Conservation (phyloP, 208 protist genomes). For the Herpetomonas samuelpessoai region DNA sequence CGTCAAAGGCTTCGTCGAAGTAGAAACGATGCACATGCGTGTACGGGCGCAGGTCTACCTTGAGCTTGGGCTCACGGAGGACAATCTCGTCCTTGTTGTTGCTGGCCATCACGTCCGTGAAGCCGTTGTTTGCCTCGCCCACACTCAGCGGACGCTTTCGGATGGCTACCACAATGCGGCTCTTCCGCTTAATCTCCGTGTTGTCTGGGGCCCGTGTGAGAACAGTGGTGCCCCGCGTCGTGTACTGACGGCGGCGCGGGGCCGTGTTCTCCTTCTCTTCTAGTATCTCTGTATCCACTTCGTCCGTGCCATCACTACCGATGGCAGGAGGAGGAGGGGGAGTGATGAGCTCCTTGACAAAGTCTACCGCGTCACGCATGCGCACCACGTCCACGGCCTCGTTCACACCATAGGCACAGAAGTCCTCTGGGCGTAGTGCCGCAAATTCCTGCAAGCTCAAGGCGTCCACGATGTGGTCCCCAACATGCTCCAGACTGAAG, state of each 20-base stretch:
- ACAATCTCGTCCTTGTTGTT: slow-evolving; percentile 68
- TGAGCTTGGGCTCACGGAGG: slow-evolving; percentile 86
- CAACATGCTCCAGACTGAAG: slow-evolving; percentile 7
- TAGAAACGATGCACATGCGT: slow-evolving; percentile 95
- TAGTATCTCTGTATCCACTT: slow-evolving; percentile 2
- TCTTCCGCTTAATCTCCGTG: slow-evolving; percentile 45
- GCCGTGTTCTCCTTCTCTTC: slow-evolving; percentile 16
- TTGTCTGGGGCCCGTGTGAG: slow-evolving; percentile 31
- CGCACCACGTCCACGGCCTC: slow-evolving; percentile 31
- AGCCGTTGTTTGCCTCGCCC: slow-evolving; percentile 48
- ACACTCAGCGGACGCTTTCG: slow-evolving; percentile 89
- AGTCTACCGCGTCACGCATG: slow-evolving; percentile 39
- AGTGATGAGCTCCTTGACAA: slow-evolving; percentile 16
- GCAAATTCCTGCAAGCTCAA: slow-evolving; percentile 27
- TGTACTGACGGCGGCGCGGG: slow-evolving; percentile 35
- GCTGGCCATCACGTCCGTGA: slow-evolving; percentile 78
- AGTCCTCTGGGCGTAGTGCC: slow-evolving; percentile 25
- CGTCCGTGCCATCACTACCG: slow-evolving; percentile 34
- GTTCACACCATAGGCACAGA: slow-evolving; percentile 27
- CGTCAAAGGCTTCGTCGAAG: slow-evolving; percentile 96
- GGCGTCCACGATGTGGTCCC: not conserved
- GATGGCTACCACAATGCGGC: slow-evolving; percentile 84
- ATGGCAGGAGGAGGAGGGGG: slow-evolving; percentile 24
- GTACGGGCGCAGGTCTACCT: slow-evolving; percentile 95
- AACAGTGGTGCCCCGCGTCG: slow-evolving; percentile 54